Evolutionary conservation across 2,329 filamentous ascomycete species (phyloP), one percentile per base, ranked within the genome.

Genomic region (Penicillium italicum): DNA sequence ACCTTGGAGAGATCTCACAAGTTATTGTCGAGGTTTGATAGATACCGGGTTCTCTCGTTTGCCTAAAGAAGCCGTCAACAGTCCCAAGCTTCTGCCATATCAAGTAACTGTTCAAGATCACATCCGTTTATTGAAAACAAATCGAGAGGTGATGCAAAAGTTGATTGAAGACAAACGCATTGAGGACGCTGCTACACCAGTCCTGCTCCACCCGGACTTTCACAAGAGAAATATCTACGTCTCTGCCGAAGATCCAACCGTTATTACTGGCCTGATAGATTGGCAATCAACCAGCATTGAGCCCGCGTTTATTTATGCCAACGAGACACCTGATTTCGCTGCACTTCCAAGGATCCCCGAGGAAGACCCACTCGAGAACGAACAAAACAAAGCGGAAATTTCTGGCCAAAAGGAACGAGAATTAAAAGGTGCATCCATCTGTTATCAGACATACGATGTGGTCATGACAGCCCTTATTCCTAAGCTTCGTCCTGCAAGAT

Each of bases 171-270:
- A 68, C 40, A 53, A 61, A 26, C 60, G 59, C 9, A 59, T 71
- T 18, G 1, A 24, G 45, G 42, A 61, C 2, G 60, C 62, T 9
- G 60, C 62, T 16, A 40, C 47, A 2, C 66, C 65, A 18, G 36
- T 53, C 40, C 42, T 72, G 5, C 44, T 69, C 26, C 69, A 73
- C 48, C 50, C 68, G 5, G 70, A 73, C 46, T 64, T 71, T 11
- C 56, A 74, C 50, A 70, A 63, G 47, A 53, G 71, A 28, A 74
- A 74, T 42, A 71, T 74, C 4, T 71, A 62, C 36, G 64, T 74
- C 26, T 70, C 69, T 3, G 41, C 57, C 5, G 56, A 67, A 10
- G 69, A 72, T 9, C 67, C 64, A 38, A 68, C 67, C 1, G 8
- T 58, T 4, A 62, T 73, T 22, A 71, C 70, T 4, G 61, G 63